Conservation (phyloP, 176 grass and related monocot genomes). For the Avena sativa region DNA sequence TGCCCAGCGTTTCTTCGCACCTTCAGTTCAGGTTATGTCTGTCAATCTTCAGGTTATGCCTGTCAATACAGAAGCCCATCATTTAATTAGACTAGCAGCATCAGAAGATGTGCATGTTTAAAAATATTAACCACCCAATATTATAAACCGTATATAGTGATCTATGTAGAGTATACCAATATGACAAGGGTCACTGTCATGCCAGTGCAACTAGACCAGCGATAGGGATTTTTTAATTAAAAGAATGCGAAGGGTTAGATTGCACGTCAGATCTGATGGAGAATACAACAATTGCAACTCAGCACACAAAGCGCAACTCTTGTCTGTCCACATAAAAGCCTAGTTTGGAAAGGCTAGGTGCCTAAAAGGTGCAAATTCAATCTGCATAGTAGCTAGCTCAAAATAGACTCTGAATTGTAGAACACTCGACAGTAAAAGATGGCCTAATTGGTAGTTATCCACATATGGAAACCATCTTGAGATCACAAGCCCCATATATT, state of each 20-base stretch:
- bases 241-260: no score
- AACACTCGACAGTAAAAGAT: not conserved
- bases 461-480: not conserved
- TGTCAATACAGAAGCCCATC: not conserved
- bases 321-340: not conserved
- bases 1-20: not conserved
- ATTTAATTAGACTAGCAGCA: not conserved
- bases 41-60: not conserved
- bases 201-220: not conserved
- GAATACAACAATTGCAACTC: not conserved
- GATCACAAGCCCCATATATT: not conserved
- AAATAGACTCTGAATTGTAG: not conserved
- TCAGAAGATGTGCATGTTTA: not conserved
- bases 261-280: not conserved
- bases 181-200: no score
- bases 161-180: not conserved
- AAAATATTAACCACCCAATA: not conserved
- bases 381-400: not conserved
- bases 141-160: not conserved
- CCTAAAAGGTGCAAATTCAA: not conserved
- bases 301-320: not conserved
- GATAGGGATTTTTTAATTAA: no score
- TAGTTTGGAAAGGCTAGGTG: not conserved
- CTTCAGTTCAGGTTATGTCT: not conserved
- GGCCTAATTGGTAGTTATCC: not conserved